Evolutionary conservation across 2,329 filamentous ascomycete species (phyloP).

Genomic region (Aspergillus quadrilineatus): DNA sequence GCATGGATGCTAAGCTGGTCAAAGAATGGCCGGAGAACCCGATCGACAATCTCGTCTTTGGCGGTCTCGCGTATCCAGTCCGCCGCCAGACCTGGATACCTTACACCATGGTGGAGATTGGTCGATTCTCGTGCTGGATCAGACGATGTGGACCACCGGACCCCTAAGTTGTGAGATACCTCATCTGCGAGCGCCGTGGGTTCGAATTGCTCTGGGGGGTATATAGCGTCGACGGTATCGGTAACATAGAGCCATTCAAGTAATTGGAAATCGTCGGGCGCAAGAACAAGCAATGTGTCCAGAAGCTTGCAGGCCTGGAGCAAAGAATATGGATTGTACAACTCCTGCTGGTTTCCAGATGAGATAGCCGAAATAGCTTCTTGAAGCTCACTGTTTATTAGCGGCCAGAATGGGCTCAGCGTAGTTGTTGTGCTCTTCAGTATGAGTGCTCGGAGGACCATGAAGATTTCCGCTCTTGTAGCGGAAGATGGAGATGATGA

Average conservation of each 20-base stretch:
- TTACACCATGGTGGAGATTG: conserved; percentile 31
- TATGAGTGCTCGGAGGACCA: conserved; percentile 78
- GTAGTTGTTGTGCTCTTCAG: conserved; percentile 78
- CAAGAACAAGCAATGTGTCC: conserved; percentile 79
- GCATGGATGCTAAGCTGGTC: conserved; percentile 87
- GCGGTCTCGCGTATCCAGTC: conserved; percentile 54
- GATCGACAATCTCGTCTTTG: conserved; percentile 65
- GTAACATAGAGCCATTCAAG: conserved; percentile 97
- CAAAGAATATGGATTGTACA: conserved; percentile 72
- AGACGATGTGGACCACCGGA: conserved; percentile 33
- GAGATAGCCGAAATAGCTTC: conserved; percentile 73
- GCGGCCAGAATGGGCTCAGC: conserved; percentile 82
- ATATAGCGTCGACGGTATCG: conserved; percentile 94
- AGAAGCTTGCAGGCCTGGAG: conserved; percentile 93
- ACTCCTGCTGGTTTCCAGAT: conserved; percentile 68
- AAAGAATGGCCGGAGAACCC: conserved; percentile 83
- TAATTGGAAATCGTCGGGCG: conserved; percentile 96
- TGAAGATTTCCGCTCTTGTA: conserved; percentile 84
- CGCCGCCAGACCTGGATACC: conserved; percentile 44
- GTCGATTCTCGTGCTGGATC: conserved; percentile 28
- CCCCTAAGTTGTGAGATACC: conserved; percentile 71
- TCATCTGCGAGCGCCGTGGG: conserved; percentile 80
- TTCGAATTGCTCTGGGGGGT: conserved; percentile 68
- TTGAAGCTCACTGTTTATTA: conserved; percentile 83
- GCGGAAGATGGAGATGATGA: conserved; percentile 89